Base-by-base conservation (phyloP, 306 rosid genomes). In the Delonix regia region DNA sequence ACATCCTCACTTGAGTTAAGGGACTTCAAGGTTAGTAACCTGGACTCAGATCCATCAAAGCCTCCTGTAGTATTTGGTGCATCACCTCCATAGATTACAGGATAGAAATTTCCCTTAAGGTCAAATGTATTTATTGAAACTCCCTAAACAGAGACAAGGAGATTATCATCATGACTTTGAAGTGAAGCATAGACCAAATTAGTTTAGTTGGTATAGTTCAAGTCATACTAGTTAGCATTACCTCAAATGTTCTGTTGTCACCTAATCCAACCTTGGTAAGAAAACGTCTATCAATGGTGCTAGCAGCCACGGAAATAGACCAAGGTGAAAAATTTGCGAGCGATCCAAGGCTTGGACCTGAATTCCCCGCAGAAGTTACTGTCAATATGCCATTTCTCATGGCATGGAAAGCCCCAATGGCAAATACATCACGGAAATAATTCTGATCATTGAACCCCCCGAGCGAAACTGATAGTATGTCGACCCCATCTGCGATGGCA, bases 401-500 rank as follows among this genome's bases (percentile, higher is more conserved):
- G 0, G 96, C 90, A 61, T 88, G 95, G 15, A 90, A 88, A 0
- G 91, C 59, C 24, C 88, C 92, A 65, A 90, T 82, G 0, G 85
- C 63, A 0, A 24, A 0, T 22, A 9, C 9, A 68, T 82, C 80
- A 1, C 6, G 9, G 63, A 86, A 81, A 70, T 86, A 78, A 15
- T 79, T 61, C 0, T 0, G 0, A 13, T 44, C 41, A 6, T 0
- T 1, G 15, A 1, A 4, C 7, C 74, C 68, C 57, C 81, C 87
- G 1, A 88, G 5, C 1, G 94, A 88, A 7, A 60, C 0, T 0
- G 89, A 81, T 8, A 90, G 18, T 16, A 88, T 71, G 41, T 90
- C 88, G 9, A 90, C 90, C 0, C 91, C 89, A 60, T 88, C 96
- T 0, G 85, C 85, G 11, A 90, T 88, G 9, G 91, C 92, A 38